Conservation (phyloP, 163 green algal genomes). For the Chlorella variabilis region DNA sequence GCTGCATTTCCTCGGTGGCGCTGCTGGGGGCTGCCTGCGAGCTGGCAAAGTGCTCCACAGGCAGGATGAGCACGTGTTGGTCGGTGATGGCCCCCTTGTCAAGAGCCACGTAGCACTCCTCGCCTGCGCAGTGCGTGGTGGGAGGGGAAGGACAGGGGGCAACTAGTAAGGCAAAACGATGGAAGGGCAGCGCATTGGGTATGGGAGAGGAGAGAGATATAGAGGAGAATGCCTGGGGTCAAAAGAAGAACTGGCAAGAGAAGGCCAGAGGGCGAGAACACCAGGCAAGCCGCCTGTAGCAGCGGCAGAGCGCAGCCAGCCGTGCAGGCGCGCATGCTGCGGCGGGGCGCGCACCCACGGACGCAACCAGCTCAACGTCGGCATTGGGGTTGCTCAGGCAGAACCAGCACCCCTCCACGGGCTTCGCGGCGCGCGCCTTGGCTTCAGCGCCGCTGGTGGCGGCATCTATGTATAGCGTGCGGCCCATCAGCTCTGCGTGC, state of each 20-base stretch:
- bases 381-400: constrained; percentile 86
- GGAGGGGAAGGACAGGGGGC: background rate
- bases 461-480: constrained; percentile 51
- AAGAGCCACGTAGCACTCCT: constrained; percentile 87
- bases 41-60: constrained; percentile 89
- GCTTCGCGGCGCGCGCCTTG: constrained; percentile 52
- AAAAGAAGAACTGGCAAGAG: no score
- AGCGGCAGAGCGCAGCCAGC: no score
- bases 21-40: constrained; percentile 45
- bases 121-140: constrained; percentile 40
- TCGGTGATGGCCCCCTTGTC: constrained; percentile 90
- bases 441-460: constrained; percentile 4
- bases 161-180: no score
- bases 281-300: no score
- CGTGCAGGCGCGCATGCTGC: no score
- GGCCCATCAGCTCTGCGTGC: constrained; percentile 56
- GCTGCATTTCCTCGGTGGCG: constrained; percentile 59
- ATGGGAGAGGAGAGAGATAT: no score
- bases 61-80: constrained; percentile 87
- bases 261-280: no score
- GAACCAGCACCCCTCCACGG: constrained; percentile 94
- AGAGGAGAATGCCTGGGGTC: no score
- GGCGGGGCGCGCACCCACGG: constrained; percentile 75
- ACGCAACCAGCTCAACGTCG: constrained; percentile 87
- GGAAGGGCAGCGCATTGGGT: no score